Percentiles rank a stretch among this genome's conserved stretches.
Evolutionary conservation across 1,284 basidiomycete species (phyloP).

Genomic region (Pholiota adiposa): DNA sequence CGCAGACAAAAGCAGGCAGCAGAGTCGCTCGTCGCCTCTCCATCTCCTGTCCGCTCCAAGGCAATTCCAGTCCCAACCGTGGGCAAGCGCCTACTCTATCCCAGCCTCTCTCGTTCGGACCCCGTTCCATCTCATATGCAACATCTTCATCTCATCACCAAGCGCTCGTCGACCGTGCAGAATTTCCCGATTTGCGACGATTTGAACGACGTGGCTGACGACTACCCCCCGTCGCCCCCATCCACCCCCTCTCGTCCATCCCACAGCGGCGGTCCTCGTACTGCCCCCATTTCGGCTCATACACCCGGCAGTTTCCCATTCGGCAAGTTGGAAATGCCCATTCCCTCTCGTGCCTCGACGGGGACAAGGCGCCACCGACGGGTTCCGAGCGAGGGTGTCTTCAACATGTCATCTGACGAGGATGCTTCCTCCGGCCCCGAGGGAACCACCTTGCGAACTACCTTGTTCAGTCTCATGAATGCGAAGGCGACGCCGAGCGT

Average conservation of each 20-base stretch:
- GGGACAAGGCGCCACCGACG: slow-evolving; percentile 50
- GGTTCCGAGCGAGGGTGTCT: slow-evolving; percentile 68
- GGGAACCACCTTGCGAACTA: slow-evolving; percentile 17
- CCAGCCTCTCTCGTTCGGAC: slow-evolving; percentile 45
- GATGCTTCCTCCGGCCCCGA: slow-evolving; percentile 45
- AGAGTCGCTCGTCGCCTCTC: slow-evolving; percentile 31
- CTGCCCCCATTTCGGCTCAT: slow-evolving; percentile 48
- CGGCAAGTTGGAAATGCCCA: not conserved
- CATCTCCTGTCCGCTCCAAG: slow-evolving; percentile 43
- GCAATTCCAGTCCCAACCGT: slow-evolving; percentile 46
- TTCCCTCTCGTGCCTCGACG: slow-evolving; percentile 38
- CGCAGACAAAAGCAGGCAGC: slow-evolving; percentile 47
- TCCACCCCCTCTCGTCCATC: slow-evolving; percentile 32
- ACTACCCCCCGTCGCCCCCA: slow-evolving; percentile 46
- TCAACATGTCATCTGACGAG: slow-evolving; percentile 72
- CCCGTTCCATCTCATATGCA: slow-evolving; percentile 40
- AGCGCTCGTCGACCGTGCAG: slow-evolving; percentile 33
- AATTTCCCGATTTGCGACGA: slow-evolving; percentile 74
- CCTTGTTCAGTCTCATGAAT: not conserved
- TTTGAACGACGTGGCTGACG: slow-evolving; percentile 50
- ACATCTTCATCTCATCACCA: slow-evolving; percentile 30
- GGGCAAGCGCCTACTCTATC: slow-evolving; percentile 7
- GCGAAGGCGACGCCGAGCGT: slow-evolving; percentile 23
- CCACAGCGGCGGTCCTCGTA: slow-evolving; percentile 45
- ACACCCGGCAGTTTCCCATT: slow-evolving; percentile 35